Evolutionary conservation across 768 basidiomycete species (phyloP), one percentile per base, ranked within the genome.

Genomic region (Tulasnella calospora): DNA sequence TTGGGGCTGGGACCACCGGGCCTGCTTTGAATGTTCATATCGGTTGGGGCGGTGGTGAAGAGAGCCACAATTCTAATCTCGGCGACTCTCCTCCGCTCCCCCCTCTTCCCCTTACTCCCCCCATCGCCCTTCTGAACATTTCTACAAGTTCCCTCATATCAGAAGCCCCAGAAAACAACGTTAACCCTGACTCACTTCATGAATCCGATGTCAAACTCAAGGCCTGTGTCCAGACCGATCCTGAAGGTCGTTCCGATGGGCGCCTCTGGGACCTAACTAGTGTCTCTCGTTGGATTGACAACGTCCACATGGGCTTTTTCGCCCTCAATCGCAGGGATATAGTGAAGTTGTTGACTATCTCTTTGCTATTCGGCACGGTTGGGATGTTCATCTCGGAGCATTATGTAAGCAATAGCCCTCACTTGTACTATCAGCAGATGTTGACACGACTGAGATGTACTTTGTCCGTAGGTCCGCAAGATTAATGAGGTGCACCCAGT

Each of bases 1-100:
- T 13, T 12, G 44, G 44, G 13, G 44, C 3, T 44, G 36, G 86
- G 87, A 85, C 82, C 33, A 87, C 40, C 15, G 90, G 89, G 55
- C 44, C 44, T 15, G 44, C 13, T 44, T 44, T 12, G 44, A 15
- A 12, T 44, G 12, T 44, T 15, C 3, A 12, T 44, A 19, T 19
- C 44, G 13, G 40, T 40, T 40, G 9, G 8, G 13, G 40, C 40
- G 40, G 40, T 9, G 40, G 8, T 12, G 40, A 40, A 40, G 40
- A 40, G 40, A 44, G 17, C 44, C 44, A 15, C 44, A 4, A 44
- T 44, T 44, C 17, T 17, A 19, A 19, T 44, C 44, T 15, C 44
- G 44, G 44, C 8, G 44, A 19, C 27, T 19, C 67, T 30, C 30
- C 67, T 12, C 67, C 23, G 10, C 67, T 30, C 15, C 36, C 36